Evolutionary conservation across 2,329 filamentous ascomycete genomes (phyloP).

Genomic region (Ceratocystis eucalypticola): DNA sequence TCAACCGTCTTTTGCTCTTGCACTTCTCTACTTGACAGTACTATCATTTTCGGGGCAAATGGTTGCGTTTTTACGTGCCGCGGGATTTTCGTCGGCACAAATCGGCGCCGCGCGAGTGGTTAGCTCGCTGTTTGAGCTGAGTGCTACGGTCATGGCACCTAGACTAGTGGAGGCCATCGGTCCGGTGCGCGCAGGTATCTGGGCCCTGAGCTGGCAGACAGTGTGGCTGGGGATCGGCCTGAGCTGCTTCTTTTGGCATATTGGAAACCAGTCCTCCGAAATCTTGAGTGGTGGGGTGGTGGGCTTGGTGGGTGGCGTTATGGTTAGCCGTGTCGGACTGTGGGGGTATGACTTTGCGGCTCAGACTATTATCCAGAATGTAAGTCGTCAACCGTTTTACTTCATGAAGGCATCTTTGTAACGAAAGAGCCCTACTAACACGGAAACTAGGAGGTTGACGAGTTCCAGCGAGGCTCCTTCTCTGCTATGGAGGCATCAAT

Average conservation of each 20-base stretch:
- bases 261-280: constrained; percentile 14
- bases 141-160: constrained; percentile 48
- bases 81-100: constrained; percentile 37
- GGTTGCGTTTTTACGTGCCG: constrained; percentile 47
- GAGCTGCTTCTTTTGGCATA: constrained; percentile 29
- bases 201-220: constrained; percentile 59
- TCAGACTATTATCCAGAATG: constrained; percentile 49
- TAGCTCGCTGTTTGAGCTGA: constrained; percentile 43
- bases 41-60: constrained; percentile 48
- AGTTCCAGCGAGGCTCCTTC: constrained; percentile 49
- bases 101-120: constrained; percentile 41
- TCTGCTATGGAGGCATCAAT: constrained; percentile 53
- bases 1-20: constrained; percentile 45
- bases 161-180: constrained; percentile 42
- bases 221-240: constrained; percentile 36
- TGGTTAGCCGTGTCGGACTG: constrained; percentile 45
- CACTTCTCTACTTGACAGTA: constrained; percentile 49
- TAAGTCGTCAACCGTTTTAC: constrained; percentile 23
- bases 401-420: background rate
- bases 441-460: constrained; percentile 37
- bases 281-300: constrained; percentile 30
- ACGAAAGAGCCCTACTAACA: background rate
- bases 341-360: constrained; percentile 49
- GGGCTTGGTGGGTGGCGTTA: constrained; percentile 37
- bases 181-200: constrained; percentile 51